A percentile compares a stretch with the other conserved stretches of the same genome.
Conservation (phyloP, 352 stramenopile species). For the Plasmopara viticola region DNA sequence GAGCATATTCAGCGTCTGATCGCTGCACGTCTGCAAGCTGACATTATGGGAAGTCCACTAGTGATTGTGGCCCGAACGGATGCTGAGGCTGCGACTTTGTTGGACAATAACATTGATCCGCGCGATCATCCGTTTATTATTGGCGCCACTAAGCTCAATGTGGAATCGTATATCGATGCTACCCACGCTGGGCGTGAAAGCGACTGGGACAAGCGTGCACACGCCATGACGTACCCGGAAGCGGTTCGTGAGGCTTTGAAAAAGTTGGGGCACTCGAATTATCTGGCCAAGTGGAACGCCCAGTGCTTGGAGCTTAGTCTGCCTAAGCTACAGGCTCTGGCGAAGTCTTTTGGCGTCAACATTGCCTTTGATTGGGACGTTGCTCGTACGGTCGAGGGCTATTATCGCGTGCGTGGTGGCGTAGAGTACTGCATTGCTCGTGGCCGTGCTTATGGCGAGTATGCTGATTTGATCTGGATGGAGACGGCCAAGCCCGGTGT, state of each 20-base stretch:
- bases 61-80: constrained; percentile 97
- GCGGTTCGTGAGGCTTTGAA: constrained; percentile 82
- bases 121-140: constrained; percentile 98
- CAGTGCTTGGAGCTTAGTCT: constrained; percentile 74
- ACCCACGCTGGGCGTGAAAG: constrained; percentile 51
- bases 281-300: constrained; percentile 79
- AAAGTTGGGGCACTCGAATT: constrained; percentile 53
- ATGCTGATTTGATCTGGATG: constrained; percentile 98
- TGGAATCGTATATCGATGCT: constrained; percentile 83
- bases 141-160: constrained; percentile 88
- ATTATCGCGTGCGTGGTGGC: constrained; percentile 93
- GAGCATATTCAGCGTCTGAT: constrained; percentile 97
- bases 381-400: constrained; percentile 94
- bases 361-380: constrained; percentile 95
- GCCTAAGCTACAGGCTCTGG: constrained; percentile 68
- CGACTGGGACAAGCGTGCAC: constrained; percentile 89
- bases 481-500: constrained; percentile 95
- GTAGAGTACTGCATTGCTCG: constrained; percentile 97
- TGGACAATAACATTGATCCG: constrained; percentile 97
- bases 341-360: constrained; percentile 68
- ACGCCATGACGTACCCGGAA: constrained; percentile 95
- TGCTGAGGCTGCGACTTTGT: constrained; percentile 93
- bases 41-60: constrained; percentile 93
- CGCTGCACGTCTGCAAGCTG: constrained; percentile 92
- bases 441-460: constrained; percentile 90